Evolutionary conservation across 2,329 filamentous ascomycete genomes (phyloP), one percentile per base, ranked within the genome.

Genomic region (Ophiostoma angusticollis): DNA sequence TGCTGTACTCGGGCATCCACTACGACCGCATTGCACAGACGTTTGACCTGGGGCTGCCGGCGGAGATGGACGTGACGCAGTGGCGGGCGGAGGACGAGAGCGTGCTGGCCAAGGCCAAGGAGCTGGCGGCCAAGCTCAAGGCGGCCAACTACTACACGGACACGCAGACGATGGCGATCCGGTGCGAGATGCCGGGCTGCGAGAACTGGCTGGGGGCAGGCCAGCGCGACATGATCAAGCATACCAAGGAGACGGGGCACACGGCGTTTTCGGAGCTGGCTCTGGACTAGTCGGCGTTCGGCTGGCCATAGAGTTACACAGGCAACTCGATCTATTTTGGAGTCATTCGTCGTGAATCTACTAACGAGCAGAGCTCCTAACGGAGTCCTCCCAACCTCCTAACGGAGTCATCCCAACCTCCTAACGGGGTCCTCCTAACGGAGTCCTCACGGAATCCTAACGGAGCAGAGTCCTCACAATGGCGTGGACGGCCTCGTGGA

Each of bases 1-100:
- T 95, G 18, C 78, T 94, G 0, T 95, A 94, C 59, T 89, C 82
- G 0, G 86, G 86, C 3, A 91, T 95, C 36, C 87, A 95, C 57
- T 95, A 95, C 60, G 89, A 95, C 58, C 80, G 84, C 6, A 79
- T 95, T 43, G 85, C 83, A 1, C 74, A 93, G 47, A 78, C 76
- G 14, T 67, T 64, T 31, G 67, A 63, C 42, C 61, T 74, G 6
- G 65, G 71, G 33, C 63, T 74, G 9, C 73, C 79, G 7, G 74
- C 84, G 0, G 82, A 91, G 19, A 73, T 79, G 46, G 89, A 96
- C 54, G 72, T 79, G 32, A 65, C 70, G 6, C 59, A 71, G 16
- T 80, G 74, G 68, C 58, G 63, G 9, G 59, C 60, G 1, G 58
- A 60, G 28, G 67, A 74, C 47, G 63, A 70, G n/a, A 80, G 80